These are phyloP conservation scores for Phytophthora niederhauseri DNA, from an alignment of 352 stramenopile species.

Conservation along the genomic window DNA sequence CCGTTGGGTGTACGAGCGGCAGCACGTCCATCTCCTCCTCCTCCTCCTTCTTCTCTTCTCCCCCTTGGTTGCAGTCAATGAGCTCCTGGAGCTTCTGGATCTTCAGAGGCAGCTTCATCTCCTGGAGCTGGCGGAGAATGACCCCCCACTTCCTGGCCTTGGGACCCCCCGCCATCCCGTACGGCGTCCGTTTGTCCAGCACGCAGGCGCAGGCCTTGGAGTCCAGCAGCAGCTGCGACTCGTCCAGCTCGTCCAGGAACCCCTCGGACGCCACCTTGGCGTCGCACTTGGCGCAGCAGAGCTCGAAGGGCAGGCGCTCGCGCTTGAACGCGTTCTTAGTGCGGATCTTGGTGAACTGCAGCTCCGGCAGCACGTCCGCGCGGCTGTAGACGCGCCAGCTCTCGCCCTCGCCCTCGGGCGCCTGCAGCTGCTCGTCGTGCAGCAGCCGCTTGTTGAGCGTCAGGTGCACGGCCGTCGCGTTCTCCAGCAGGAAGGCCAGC, in stretches of 20 bases:
- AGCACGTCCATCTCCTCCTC: conserved; percentile 3
- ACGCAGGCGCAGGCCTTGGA: conserved; percentile 51
- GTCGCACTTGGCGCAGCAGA: conserved; percentile 55
- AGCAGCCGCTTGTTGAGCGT: conserved; percentile 47
- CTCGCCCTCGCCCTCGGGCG: conserved; percentile 25
- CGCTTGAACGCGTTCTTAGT: conserved; percentile 47
- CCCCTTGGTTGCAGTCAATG: not conserved
- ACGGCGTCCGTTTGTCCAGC: conserved; percentile 20
- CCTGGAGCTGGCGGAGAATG: conserved; percentile 40
- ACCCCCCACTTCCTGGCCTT: conserved; percentile 43
- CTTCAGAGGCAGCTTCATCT: conserved; percentile 31
- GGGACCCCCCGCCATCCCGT: conserved; percentile 7
- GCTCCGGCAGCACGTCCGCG: conserved; percentile 30
- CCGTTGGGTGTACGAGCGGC: conserved; percentile 36
- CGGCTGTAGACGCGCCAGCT: conserved; percentile 42
- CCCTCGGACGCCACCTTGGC: conserved; percentile 55
- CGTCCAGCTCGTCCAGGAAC: conserved; percentile 39
- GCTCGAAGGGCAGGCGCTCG: conserved; percentile 51
- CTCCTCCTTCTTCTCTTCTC: not conserved
- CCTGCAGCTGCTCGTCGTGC: conserved; percentile 36
- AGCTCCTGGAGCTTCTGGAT: conserved; percentile 32
- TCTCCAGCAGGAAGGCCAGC: conserved; percentile 58
- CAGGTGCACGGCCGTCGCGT: conserved; percentile 53
- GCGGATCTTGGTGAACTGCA: conserved; percentile 58
- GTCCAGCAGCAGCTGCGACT: conserved; percentile 54